phyloP scores from a whole-genome alignment of 1,284 basidiomycete genomes.

The Cerioporus squamosus region DNA sequence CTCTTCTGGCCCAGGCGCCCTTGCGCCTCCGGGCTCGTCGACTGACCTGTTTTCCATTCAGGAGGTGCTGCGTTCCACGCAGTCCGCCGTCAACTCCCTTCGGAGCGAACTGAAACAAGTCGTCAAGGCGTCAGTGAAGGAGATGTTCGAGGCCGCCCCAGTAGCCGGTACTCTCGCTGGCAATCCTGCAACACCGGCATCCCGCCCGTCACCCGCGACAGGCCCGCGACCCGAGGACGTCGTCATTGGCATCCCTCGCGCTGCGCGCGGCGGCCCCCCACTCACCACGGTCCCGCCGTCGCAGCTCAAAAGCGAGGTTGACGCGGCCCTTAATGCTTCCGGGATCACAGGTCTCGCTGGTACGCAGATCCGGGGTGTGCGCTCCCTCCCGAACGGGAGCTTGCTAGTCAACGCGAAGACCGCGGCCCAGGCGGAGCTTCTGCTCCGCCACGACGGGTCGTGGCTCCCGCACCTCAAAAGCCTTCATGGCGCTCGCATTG shows the following conservation, averaged over 20 bases:
- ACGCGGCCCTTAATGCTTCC: not conserved
- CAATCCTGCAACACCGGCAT: not conserved
- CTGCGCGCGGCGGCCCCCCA: not conserved
- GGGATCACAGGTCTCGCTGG: not conserved
- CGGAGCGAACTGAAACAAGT: too few relatives aligned
- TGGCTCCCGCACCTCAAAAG: slow-evolving; percentile 5
- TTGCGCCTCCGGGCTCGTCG: too few relatives aligned
- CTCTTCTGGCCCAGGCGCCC: too few relatives aligned
- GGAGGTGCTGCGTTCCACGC: too few relatives aligned
- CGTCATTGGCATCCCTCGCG: slow-evolving; percentile 1
- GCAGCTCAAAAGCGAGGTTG: slow-evolving; percentile 6
- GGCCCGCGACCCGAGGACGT: not conserved
- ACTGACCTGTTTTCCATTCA: too few relatives aligned
- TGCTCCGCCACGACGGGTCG: slow-evolving; percentile 2
- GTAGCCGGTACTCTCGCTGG: too few relatives aligned
- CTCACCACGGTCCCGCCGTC: slow-evolving; percentile 1
- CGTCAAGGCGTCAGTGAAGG: too few relatives aligned
- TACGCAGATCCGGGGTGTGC: not conserved
- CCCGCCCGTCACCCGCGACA: not conserved
- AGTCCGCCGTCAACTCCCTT: too few relatives aligned
- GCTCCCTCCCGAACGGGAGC: not conserved
- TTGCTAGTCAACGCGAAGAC: not conserved
- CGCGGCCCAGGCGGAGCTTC: not conserved
- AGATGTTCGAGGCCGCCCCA: too few relatives aligned
- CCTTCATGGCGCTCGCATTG: not conserved